Conservation (phyloP, 805 yeast genomes). For the Metschnikowia arizonensis region DNA sequence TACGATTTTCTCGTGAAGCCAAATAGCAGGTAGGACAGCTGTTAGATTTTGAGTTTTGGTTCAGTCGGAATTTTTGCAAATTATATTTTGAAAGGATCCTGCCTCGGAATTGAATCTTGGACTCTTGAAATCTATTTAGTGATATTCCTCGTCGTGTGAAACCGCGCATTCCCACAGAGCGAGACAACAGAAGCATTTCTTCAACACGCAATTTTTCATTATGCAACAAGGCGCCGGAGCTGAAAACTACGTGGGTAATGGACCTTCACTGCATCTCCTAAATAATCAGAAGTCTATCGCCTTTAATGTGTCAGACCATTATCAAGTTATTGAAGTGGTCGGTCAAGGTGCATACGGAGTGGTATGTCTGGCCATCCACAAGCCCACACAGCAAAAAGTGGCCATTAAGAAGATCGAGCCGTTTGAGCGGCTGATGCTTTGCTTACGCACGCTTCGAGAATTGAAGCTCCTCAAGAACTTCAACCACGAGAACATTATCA, state of each 20-base stretch:
- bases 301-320: slow-evolving; percentile 86
- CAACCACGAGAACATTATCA: slow-evolving; percentile 89
- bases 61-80: no score
- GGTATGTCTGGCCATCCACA: slow-evolving; percentile 84
- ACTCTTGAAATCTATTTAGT: no score
- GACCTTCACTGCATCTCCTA: slow-evolving; percentile 3
- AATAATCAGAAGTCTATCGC: slow-evolving; percentile 31
- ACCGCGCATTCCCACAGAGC: not conserved
- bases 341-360: slow-evolving; percentile 98
- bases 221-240: slow-evolving; percentile 5
- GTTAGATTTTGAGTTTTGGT: not conserved
- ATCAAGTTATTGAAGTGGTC: slow-evolving; percentile 76
- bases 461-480: slow-evolving; percentile 84
- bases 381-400: slow-evolving; percentile 82
- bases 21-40: no score
- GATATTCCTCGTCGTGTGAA: no score
- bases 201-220: not conserved
- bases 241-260: not conserved
- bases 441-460: slow-evolving; percentile 85
- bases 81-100: no score
- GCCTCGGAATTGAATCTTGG: not conserved
- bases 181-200: not conserved
- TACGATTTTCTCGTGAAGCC: no score
- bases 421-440: slow-evolving; percentile 82
- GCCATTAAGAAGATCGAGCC: slow-evolving; percentile 95